Evolutionary conservation across 257 asterid species (phyloP), one percentile per base, ranked within the genome.

Genomic region (Thymus mandschuricus): DNA sequence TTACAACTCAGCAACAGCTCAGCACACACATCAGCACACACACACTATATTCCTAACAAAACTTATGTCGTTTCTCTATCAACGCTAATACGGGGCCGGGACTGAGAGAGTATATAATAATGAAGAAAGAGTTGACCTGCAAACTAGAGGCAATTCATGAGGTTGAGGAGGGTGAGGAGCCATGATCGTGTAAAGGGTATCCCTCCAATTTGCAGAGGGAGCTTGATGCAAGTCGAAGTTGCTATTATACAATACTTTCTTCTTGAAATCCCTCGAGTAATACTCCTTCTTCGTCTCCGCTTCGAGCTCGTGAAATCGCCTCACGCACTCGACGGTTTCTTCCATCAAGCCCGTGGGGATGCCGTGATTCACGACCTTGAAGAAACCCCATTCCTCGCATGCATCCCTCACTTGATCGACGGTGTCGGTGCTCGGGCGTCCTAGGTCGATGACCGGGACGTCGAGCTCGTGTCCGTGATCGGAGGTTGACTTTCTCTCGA

Each of bases 161-260:
- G 83, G 80, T 0, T 38, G 54, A 6, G 82, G 82, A 0, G 68
- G 73, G 8, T 75, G 41, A 1, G 89, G 83, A 75, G 69, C 81
- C 77, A 75, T 9, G 10, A 66, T 12, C 50, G 69, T 57, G 41
- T 63, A 35, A 3, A 82, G 12, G 0, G 83, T 69, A 50, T 85
- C 87, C 66, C 86, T 85, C 89, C 89, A 82, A 4, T 64, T 79
- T 1, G 87, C 78, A 2, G 69, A 66, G 2, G 41, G 45, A 0
- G 74, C 41, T 34, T 13, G 44, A 27, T 65, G 56, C 67, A 85
- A 21, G 51, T 77, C 84, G 38, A 77, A 79, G 31, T 85, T 85
- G 58, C 83, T 75, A 8, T 70, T 67, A 45, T 68, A 80, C 29
- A 2, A 5, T 3, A 80, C 65, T n/a, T 59, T 78, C 51, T 60